Percentiles rank a stretch among this genome's conserved stretches.
phyloP scores from a whole-genome alignment of 2,329 filamentous ascomycete species.

The Clarireedia hainanense region DNA sequence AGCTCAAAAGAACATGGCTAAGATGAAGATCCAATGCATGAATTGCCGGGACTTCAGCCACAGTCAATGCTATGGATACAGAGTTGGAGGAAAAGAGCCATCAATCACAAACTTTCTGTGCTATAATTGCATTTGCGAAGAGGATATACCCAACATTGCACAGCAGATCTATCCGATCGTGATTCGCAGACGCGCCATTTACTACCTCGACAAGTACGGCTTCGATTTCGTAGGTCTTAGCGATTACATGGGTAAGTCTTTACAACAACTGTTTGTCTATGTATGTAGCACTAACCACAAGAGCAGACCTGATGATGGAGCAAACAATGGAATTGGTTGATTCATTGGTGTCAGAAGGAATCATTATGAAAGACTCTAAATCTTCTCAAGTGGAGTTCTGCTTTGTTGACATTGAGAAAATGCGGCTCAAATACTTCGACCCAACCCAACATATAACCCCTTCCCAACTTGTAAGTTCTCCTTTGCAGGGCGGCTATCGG shows the following conservation, averaged over 20 bases:
- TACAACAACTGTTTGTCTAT: neutral
- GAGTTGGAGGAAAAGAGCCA: neutral
- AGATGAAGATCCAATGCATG: conserved; percentile 16
- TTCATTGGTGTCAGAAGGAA: conserved; percentile 5
- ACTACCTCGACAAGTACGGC: conserved; percentile 9
- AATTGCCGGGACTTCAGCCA: conserved; percentile 16
- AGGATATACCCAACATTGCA: neutral
- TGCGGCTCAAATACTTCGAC: neutral
- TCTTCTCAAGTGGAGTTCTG: neutral
- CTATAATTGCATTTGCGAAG: conserved; percentile 16
- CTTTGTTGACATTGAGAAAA: neutral
- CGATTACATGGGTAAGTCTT: conserved; percentile 1
- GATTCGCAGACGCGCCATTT: conserved; percentile 13
- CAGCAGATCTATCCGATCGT: conserved; percentile 10
- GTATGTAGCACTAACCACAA: neutral
- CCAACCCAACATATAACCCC: conserved; percentile 1
- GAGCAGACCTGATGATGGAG: neutral
- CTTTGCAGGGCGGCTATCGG: no score
- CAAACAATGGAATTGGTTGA: conserved; percentile 4
- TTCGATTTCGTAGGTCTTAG: conserved; percentile 10
- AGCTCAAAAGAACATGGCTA: neutral
- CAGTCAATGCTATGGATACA: conserved; percentile 20
- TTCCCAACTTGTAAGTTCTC: neutral
- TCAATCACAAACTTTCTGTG: conserved; percentile 9
- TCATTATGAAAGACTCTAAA: conserved; percentile 5